These are phyloP conservation scores for Microdochium nivale DNA, from an alignment of 2,329 filamentous ascomycete genomes.

Conservation along the genomic window DNA sequence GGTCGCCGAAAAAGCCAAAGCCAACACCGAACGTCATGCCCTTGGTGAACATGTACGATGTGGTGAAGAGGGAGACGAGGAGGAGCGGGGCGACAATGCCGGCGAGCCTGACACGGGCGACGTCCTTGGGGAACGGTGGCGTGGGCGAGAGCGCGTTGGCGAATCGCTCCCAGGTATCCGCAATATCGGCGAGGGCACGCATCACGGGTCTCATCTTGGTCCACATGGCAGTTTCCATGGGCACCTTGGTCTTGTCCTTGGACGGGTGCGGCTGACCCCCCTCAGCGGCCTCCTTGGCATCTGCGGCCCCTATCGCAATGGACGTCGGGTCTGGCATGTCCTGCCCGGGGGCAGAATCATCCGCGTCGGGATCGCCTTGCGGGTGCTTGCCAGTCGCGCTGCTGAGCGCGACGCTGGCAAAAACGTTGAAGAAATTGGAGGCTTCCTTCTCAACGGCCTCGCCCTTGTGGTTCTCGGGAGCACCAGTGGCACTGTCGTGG, in stretches of 20 bases:
- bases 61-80: constrained; percentile 41
- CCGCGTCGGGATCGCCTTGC: constrained; percentile 46
- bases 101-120: constrained; percentile 46
- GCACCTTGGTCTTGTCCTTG: constrained; percentile 71
- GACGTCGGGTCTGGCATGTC: constrained; percentile 25
- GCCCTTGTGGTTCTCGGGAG: constrained; percentile 74
- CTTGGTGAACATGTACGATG: constrained; percentile 56
- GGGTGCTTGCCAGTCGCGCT: constrained; percentile 73
- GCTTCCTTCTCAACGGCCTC: constrained; percentile 80
- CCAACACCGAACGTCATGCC: constrained; percentile 58
- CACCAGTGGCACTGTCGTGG: constrained; percentile 69
- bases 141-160: constrained; percentile 53
- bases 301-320: constrained; percentile 25
- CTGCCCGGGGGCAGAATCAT: constrained; percentile 13
- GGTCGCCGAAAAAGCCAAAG: constrained; percentile 73
- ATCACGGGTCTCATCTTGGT: constrained; percentile 66
- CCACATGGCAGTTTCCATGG: constrained; percentile 71
- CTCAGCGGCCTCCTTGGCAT: constrained; percentile 29
- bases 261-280: constrained; percentile 39
- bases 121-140: constrained; percentile 47
- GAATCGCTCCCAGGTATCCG: constrained; percentile 43
- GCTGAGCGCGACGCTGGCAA: constrained; percentile 63
- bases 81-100: constrained; percentile 42
- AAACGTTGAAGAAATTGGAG: constrained; percentile 67
- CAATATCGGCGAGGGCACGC: constrained; percentile 39